phyloP scores from a whole-genome alignment of 192 early-diverging fungal genomes.

The Backusella tuberculispora region DNA sequence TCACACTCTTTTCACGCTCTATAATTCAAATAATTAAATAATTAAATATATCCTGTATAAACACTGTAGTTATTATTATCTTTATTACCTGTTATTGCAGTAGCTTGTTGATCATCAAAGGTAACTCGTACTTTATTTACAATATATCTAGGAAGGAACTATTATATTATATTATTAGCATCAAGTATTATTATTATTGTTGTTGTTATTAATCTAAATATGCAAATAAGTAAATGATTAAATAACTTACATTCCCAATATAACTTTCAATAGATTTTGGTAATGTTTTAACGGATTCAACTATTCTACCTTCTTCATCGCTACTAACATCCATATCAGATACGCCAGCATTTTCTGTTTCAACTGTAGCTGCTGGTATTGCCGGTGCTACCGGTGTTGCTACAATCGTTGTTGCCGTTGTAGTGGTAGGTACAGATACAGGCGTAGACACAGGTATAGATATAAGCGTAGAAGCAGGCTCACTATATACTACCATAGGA shows the following conservation, averaged over 20 bases:
- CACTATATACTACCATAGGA: not conserved
- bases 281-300: not conserved
- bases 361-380: not conserved
- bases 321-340: conserved; percentile 6
- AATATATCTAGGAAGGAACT: not conserved
- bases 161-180: not conserved
- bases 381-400: not conserved
- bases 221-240: not conserved
- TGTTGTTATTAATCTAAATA: not conserved
- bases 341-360: not conserved
- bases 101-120: not conserved
- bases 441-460: not conserved
- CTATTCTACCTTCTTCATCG: not conserved
- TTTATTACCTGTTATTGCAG: not conserved
- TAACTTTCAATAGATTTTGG: no score
- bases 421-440: not conserved
- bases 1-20: not conserved
- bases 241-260: not conserved
- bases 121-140: not conserved
- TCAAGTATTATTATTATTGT: not conserved
- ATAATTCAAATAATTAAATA: not conserved
- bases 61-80: not conserved
- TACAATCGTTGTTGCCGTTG: not conserved
- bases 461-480: not conserved
- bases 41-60: not conserved